Evolutionary conservation across 306 rosid genomes (phyloP), one percentile per base, ranked within the genome.

Genomic region (Quercus robur): DNA sequence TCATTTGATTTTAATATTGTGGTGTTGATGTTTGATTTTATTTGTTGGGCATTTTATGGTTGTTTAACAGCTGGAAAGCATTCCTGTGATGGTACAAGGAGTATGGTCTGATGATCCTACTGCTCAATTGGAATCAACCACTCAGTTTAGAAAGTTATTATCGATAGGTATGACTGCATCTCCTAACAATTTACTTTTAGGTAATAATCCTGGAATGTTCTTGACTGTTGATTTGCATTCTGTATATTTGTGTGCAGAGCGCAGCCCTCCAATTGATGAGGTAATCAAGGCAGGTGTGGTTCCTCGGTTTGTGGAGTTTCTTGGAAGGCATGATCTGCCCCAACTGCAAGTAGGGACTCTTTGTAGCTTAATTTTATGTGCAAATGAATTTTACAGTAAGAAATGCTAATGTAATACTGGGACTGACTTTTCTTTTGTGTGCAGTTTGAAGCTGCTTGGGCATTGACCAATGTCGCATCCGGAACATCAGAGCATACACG

Each of bases 381-480:
- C 25, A 38, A 19, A 25, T 30, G 10, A 46, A 15, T 25, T 57
- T 78, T 49, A 11, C 15, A 2, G 52, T 69, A 4, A 38, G 46
- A 71, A 81, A 31, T 35, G 71, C 66, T 8, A 5, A 38, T 13
- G 10, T 2, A 26, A 58, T 57, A 18, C 75, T 11, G 30, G 28
- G 35, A 35, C 49, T 44, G 35, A 71, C 66, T 44, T 10, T 56
- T 9, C 58, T 35, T 70, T 70, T 75, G 19, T 75, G 19, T 83
- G 81, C 85, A 91, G 97, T 86, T 88, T 86, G 94, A 91, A 81
- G 94, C 94, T 74, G 91, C 94, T 38, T 91, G 94, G 94, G 90
- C 91, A 77, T 76, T 91, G 79, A 86, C 92, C 58, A 86, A 89
- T 78, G 82, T 89, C 35, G 90, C 92, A 57, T 88, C 92, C 46